These are phyloP conservation scores for Coemansia sp. DNA, from an alignment of 192 early-diverging fungal genomes.

Conservation along the genomic window DNA sequence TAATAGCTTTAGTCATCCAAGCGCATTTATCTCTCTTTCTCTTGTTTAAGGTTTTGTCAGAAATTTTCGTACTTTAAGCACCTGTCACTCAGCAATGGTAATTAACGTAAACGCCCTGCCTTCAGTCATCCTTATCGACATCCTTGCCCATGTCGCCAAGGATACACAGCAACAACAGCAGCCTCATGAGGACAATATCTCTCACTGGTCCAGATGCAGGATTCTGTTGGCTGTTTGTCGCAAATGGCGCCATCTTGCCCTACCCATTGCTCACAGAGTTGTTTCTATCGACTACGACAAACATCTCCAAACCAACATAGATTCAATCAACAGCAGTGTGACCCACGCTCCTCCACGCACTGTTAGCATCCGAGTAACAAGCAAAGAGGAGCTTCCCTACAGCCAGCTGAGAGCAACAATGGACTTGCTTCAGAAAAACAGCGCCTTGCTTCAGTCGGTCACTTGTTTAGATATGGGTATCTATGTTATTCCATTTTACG, in stretches of 20 bases:
- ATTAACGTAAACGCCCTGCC: not conserved
- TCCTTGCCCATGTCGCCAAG: not conserved
- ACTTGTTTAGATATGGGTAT: not conserved
- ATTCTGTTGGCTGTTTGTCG: not conserved
- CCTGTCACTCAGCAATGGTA: not conserved
- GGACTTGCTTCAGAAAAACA: not conserved
- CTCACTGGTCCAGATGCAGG: not conserved
- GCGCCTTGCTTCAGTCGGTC: not conserved
- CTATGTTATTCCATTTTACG: not conserved
- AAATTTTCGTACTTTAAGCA: no score
- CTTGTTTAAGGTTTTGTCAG: not conserved
- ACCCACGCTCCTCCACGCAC: not conserved
- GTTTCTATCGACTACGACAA: not conserved
- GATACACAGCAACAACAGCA: not conserved
- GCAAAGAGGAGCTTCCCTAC: not conserved
- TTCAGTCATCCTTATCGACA: not conserved
- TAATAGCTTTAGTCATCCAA: no score
- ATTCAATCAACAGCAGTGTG: not conserved
- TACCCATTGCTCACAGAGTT: not conserved
- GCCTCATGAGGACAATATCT: not conserved
- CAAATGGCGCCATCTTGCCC: not conserved
- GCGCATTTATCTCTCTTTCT: not conserved
- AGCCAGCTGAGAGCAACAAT: not conserved
- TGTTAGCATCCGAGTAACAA: not conserved
- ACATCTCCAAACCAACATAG: not conserved